These are phyloP conservation scores for Boletus coccyginus DNA, from an alignment of 768 basidiomycete genomes.

Conservation along the genomic window DNA sequence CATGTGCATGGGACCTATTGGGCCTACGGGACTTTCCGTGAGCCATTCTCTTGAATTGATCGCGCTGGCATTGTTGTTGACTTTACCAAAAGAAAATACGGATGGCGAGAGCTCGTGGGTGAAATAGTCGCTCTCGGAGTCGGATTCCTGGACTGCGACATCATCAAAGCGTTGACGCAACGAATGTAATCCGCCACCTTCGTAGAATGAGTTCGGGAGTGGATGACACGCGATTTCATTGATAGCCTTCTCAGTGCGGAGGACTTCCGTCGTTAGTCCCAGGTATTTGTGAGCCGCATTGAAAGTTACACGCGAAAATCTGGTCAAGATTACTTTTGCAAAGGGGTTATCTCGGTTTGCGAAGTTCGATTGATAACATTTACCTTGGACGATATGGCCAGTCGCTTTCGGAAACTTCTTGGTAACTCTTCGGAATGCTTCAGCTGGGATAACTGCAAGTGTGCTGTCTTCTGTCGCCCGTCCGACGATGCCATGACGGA, in stretches of 20 bases:
- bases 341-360: slow-evolving; percentile 11
- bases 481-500: slow-evolving; percentile 78
- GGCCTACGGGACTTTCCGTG: slow-evolving; percentile 21
- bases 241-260: slow-evolving; percentile 95
- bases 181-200: slow-evolving; percentile 84
- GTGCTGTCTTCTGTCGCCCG: slow-evolving; percentile 93
- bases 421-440: slow-evolving; percentile 90
- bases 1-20: slow-evolving; percentile 8
- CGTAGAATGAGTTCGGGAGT: slow-evolving; percentile 86
- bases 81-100: slow-evolving; percentile 20
- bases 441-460: slow-evolving; percentile 97
- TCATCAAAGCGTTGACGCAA: slow-evolving; percentile 89
- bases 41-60: slow-evolving; percentile 23
- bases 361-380: not conserved
- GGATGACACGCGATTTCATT: slow-evolving; percentile 98
- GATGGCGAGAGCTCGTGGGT: slow-evolving; percentile 23
- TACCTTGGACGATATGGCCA: slow-evolving; percentile 93
- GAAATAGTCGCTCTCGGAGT: slow-evolving; percentile 60
- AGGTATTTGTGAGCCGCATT: slow-evolving; percentile 96
- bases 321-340: slow-evolving; percentile 81
- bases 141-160: slow-evolving; percentile 41
- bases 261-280: slow-evolving; percentile 90
- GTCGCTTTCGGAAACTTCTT: slow-evolving; percentile 97
- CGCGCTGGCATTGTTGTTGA: slow-evolving; percentile 10
- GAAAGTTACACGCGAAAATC: slow-evolving; percentile 97